Conservation (phyloP, 441 rosid species). For the Euphorbia schlechtendalii region DNA sequence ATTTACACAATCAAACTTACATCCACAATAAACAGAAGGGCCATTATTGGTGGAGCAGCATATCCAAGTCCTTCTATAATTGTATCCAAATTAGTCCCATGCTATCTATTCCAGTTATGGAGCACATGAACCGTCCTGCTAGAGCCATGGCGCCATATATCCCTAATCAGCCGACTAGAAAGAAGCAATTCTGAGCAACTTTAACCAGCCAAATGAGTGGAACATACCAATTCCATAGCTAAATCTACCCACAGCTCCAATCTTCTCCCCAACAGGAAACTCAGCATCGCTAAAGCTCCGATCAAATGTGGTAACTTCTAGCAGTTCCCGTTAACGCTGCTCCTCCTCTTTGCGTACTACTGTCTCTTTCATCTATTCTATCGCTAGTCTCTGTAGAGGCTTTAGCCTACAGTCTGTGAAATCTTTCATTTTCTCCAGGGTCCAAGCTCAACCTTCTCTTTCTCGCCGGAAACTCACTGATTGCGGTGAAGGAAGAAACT, state of each 20-base stretch:
- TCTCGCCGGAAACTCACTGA: slow-evolving; percentile 27
- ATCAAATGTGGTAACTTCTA: slow-evolving; percentile 67
- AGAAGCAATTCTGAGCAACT: not conserved
- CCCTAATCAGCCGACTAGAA: slow-evolving; percentile 30
- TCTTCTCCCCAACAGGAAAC: slow-evolving; percentile 75
- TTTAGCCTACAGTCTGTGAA: slow-evolving; percentile 27
- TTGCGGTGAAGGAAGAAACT: slow-evolving; percentile 19
- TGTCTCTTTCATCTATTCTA: slow-evolving; percentile 39
- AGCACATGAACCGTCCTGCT: slow-evolving; percentile 79
- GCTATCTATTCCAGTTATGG: slow-evolving; percentile 66
- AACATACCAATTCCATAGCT: slow-evolving; percentile 84
- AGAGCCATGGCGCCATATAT: slow-evolving; percentile 85
- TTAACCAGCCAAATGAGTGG: not conserved
- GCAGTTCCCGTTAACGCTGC: slow-evolving; percentile 41
- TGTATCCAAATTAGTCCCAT: slow-evolving; percentile 69
- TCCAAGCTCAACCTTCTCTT: slow-evolving; percentile 18
- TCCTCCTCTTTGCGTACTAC: slow-evolving; percentile 21
- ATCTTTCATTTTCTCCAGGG: slow-evolving; percentile 14
- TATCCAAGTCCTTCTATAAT: slow-evolving; percentile 80
- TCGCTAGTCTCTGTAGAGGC: slow-evolving; percentile 45
- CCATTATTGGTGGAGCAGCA: slow-evolving; percentile 89
- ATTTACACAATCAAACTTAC: slow-evolving; percentile 31
- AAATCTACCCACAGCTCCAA: slow-evolving; percentile 72
- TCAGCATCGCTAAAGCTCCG: slow-evolving; percentile 53
- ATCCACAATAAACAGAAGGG: slow-evolving; percentile 85